Conservation (phyloP, 148 eudicot genomes). For the Oxyria digyna region DNA sequence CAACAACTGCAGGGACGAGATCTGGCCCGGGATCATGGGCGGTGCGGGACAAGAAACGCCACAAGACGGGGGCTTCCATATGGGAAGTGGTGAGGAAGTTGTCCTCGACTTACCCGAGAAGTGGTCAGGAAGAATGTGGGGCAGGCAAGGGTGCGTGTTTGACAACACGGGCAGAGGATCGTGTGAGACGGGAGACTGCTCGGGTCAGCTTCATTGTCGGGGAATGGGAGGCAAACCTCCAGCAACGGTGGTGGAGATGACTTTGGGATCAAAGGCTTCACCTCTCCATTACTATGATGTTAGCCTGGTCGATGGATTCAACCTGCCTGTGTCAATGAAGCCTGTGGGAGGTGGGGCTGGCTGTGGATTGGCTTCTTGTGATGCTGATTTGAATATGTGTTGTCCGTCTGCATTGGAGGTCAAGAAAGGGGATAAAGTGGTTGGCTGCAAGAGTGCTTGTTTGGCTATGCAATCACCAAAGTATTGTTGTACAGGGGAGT, state of each 20-base stretch:
- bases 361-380: slow-evolving; percentile 4
- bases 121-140: slow-evolving; percentile 95
- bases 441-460: slow-evolving; percentile 78
- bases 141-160: slow-evolving; percentile 67
- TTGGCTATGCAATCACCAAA: slow-evolving; percentile 28
- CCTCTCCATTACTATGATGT: slow-evolving; percentile 22
- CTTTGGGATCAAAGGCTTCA: slow-evolving; percentile 56
- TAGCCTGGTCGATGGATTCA: slow-evolving; percentile 9
- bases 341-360: slow-evolving; percentile 6
- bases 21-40: slow-evolving; percentile 85
- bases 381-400: slow-evolving; percentile 1
- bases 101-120: slow-evolving; percentile 60
- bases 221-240: slow-evolving; percentile 74
- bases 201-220: slow-evolving; percentile 45
- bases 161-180: slow-evolving; percentile 46
- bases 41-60: slow-evolving; percentile 60
- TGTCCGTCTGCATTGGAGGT: slow-evolving; percentile 17
- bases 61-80: slow-evolving; percentile 64
- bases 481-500: slow-evolving; percentile 49
- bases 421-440: slow-evolving; percentile 30
- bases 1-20: slow-evolving; percentile 64
- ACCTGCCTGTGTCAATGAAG: slow-evolving; percentile 10
- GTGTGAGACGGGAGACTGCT: slow-evolving; percentile 74
- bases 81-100: slow-evolving; percentile 49
- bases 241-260: slow-evolving; percentile 81